Evolutionary conservation across 192 early-diverging fungal species (phyloP).

Genomic region (Linderina pennispora): DNA sequence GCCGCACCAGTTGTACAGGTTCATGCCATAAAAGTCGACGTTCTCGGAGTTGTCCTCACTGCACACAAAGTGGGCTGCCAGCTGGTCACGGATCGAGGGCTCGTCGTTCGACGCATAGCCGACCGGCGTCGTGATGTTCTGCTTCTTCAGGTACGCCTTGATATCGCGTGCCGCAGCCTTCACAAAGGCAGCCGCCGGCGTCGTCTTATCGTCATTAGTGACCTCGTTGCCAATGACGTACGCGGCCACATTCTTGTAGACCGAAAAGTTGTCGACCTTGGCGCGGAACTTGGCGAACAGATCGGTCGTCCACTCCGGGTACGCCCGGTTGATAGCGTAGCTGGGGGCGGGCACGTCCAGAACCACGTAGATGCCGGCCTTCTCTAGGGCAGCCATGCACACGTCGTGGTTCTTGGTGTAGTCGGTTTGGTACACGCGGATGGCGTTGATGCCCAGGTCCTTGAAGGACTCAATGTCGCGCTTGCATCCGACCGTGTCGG

Average conservation of each 20-base stretch:
- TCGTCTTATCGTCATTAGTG: conserved; percentile 57
- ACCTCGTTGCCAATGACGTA: conserved; percentile 76
- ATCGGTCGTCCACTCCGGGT: conserved; percentile 53
- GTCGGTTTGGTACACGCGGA: conserved; percentile 70
- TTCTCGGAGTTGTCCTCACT: conserved; percentile 51
- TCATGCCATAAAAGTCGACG: conserved; percentile 70
- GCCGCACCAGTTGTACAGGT: conserved; percentile 74
- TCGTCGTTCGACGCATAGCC: conserved; percentile 73
- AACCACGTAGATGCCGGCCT: conserved; percentile 63
- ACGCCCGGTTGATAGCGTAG: conserved; percentile 55
- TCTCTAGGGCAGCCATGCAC: conserved; percentile 64
- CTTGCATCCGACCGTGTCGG: conserved; percentile 55
- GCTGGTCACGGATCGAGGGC: conserved; percentile 53
- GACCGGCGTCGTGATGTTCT: conserved; percentile 53
- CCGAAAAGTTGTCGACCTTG: conserved; percentile 61
- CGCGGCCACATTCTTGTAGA: conserved; percentile 56
- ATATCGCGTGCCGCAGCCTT: conserved; percentile 63
- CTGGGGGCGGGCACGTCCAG: conserved; percentile 58
- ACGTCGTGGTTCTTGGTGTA: conserved; percentile 57
- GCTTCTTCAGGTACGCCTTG: conserved; percentile 53
- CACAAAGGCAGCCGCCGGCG: conserved; percentile 58
- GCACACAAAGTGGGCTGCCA: conserved; percentile 66
- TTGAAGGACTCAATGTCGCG: conserved; percentile 61
- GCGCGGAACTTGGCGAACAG: conserved; percentile 50
- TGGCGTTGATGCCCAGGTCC: conserved; percentile 57